Conservation (phyloP, 208 protist species). For the Acanthamoeba sp. region DNA sequence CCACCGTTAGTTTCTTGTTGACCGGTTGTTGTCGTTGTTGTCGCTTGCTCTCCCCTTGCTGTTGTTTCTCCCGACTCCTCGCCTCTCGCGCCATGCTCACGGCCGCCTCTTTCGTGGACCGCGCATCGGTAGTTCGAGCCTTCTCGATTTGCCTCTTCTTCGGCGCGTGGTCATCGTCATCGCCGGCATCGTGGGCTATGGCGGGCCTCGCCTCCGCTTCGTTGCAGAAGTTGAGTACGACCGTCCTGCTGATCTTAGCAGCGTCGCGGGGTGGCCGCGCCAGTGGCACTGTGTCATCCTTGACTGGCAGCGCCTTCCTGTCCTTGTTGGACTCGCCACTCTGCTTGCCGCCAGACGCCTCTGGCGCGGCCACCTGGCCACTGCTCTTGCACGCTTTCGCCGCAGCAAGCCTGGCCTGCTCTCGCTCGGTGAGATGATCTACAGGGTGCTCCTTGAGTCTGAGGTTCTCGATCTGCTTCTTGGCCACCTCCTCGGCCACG, state of each 20-base stretch:
- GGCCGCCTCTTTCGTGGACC: too few species aligned
- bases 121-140: too few species aligned
- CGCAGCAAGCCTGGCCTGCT: not conserved
- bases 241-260: not conserved
- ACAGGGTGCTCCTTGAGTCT: not conserved
- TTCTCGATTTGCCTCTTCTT: too few species aligned
- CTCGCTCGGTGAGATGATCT: not conserved
- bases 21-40: not conserved
- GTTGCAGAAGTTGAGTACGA: not conserved
- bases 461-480: not conserved
- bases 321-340: too few species aligned
- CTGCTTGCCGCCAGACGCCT: too few species aligned
- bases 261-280: too few species aligned
- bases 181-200: too few species aligned
- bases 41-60: not conserved
- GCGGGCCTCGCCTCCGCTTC: not conserved
- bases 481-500: not conserved
- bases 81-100: too few species aligned
- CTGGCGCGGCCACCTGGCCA: too few species aligned
- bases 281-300: too few species aligned
- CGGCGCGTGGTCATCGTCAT: not conserved
- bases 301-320: not conserved
- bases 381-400: not conserved
- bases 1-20: too few species aligned
- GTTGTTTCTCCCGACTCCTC: too few species aligned